Conservation (phyloP, 371 early-diverging fungal species). For the Apophysomyces ossiformis region DNA sequence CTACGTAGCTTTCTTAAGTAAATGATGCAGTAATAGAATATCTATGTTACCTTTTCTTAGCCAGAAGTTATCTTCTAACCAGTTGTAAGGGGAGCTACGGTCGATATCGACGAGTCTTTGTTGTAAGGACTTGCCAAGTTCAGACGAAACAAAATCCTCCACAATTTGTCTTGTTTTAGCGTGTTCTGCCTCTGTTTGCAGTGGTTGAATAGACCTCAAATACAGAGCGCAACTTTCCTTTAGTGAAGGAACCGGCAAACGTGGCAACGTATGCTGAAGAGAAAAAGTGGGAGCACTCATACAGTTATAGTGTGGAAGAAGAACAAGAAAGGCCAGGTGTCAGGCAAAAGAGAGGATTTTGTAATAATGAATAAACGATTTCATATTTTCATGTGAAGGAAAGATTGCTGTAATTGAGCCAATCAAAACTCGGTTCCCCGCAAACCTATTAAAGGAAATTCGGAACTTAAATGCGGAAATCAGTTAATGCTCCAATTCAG, state of each 20-base stretch:
- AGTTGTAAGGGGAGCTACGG: conserved; percentile 68
- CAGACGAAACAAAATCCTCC: conserved; percentile 35
- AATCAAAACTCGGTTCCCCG: not conserved
- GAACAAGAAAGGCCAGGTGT: conserved; percentile 14
- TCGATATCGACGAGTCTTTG: conserved; percentile 66
- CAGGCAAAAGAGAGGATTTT: conserved; percentile 5
- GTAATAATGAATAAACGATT: not conserved
- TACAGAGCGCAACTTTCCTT: conserved; percentile 77
- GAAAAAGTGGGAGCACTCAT: conserved; percentile 58
- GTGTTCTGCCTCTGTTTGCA: conserved; percentile 49
- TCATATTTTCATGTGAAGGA: conserved; percentile 7
- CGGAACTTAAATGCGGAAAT: no score
- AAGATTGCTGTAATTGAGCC: not conserved
- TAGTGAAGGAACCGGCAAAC: conserved; percentile 81
- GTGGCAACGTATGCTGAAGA: conserved; percentile 73
- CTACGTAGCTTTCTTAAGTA: conserved; percentile 37
- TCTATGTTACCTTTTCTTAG: conserved; percentile 48
- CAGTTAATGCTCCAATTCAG: no score
- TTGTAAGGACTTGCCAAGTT: conserved; percentile 46
- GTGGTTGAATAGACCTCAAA: conserved; percentile 67
- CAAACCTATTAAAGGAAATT: not conserved
- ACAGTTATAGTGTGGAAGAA: not conserved
- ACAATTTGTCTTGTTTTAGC: conserved; percentile 36
- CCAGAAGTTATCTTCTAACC: conserved; percentile 96
- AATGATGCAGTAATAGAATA: not conserved